phyloP scores from a whole-genome alignment of 768 basidiomycete species.

The Phanerochaete sordida region DNA sequence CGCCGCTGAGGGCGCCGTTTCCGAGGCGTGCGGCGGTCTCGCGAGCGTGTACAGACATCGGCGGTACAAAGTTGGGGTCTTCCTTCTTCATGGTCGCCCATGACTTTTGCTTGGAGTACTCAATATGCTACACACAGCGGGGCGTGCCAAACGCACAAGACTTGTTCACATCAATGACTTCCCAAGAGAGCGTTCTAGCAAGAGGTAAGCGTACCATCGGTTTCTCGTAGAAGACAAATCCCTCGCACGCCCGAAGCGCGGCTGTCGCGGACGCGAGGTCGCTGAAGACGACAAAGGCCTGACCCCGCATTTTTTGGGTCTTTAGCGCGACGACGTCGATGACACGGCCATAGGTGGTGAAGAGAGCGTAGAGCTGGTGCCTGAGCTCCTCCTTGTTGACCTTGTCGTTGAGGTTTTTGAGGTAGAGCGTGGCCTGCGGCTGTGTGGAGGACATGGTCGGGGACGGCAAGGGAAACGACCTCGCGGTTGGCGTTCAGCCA shows the following conservation, averaged over 20 bases:
- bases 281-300: constrained; percentile 94
- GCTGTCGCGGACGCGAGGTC: constrained; percentile 90
- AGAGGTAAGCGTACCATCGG: constrained; percentile 62
- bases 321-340: constrained; percentile 93
- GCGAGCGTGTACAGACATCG: constrained; percentile 60
- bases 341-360: constrained; percentile 90
- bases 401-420: constrained; percentile 92
- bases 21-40: constrained; percentile 16
- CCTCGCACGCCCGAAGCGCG: constrained; percentile 90
- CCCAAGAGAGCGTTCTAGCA: constrained; percentile 20
- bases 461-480: constrained; percentile 3
- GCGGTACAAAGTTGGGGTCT: constrained; percentile 79
- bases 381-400: constrained; percentile 89
- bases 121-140: constrained; percentile 63
- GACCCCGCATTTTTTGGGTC: constrained; percentile 81
- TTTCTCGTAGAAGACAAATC: constrained; percentile 91
- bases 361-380: constrained; percentile 79
- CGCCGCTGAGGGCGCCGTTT: constrained; percentile 32
- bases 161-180: constrained; percentile 27
- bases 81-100: constrained; percentile 77
- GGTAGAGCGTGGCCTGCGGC: constrained; percentile 85
- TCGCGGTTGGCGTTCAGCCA: not conserved
- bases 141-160: constrained; percentile 8
- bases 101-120: constrained; percentile 87
- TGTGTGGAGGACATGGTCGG: constrained; percentile 45